Percentiles rank a stretch among this genome's conserved stretches.
These are phyloP conservation scores for Articulospora tetracladia DNA, from an alignment of 495 filamentous ascomycete species.

Conservation along the genomic window DNA sequence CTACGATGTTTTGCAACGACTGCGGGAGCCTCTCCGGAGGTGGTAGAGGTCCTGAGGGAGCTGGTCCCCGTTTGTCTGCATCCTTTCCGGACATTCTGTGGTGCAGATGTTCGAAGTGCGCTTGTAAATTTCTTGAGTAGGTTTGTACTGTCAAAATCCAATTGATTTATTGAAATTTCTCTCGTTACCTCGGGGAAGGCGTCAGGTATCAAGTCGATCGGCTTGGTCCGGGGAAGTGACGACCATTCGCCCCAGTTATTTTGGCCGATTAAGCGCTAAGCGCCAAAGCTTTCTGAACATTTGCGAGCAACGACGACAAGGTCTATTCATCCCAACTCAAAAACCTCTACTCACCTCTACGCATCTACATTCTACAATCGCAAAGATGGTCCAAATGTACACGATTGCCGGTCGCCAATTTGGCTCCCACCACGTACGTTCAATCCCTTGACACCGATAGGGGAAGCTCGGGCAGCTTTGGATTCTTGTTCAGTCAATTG, in stretches of 20 bases:
- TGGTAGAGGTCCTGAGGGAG: slow-evolving; percentile 42
- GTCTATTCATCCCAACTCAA: slow-evolving; percentile 28
- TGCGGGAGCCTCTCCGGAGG: slow-evolving; percentile 60
- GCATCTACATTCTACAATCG: slow-evolving; percentile 30
- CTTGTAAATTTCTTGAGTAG: no score
- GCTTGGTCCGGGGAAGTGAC: slow-evolving; percentile 14
- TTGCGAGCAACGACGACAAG: slow-evolving; percentile 18
- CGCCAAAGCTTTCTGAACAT: slow-evolving; percentile 16
- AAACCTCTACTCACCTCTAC: not conserved
- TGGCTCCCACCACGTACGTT: slow-evolving; percentile 88
- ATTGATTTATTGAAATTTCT: no score
- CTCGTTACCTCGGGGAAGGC: no score
- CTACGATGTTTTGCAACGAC: slow-evolving; percentile 65
- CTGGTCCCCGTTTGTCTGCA: slow-evolving; percentile 14
- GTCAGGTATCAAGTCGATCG: not conserved
- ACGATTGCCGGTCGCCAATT: slow-evolving; percentile 82
- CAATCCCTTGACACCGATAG: not conserved
- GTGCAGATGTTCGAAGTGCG: not conserved
- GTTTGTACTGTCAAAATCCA: not conserved
- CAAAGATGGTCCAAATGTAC: slow-evolving; percentile 86
- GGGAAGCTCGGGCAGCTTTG: not conserved
- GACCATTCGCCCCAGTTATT: not conserved
- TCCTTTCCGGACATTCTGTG: slow-evolving; percentile 26
- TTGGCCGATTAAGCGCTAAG: not conserved
- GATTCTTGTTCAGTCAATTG: slow-evolving; percentile 6